These are phyloP conservation scores for Phialophora verrucosa DNA, from an alignment of 2,329 filamentous ascomycete species.

Conservation along the genomic window DNA sequence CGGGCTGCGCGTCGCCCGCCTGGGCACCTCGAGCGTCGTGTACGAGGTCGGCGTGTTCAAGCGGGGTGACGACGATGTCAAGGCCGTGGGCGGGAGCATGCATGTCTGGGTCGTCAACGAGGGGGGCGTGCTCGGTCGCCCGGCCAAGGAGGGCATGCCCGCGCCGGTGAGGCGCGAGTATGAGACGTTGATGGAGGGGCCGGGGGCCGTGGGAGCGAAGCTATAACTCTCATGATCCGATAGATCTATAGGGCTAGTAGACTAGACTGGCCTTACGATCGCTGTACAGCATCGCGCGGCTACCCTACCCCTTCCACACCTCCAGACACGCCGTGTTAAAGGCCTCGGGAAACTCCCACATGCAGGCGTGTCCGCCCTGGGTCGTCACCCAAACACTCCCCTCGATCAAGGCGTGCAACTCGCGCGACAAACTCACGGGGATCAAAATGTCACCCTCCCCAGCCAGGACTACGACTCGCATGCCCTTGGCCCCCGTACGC, in stretches of 20 bases:
- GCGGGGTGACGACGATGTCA: conserved; percentile 73
- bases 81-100: conserved; percentile 82
- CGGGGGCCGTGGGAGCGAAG: background rate
- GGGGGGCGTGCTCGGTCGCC: conserved; percentile 54
- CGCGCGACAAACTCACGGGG: conserved; percentile 20
- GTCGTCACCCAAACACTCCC: conserved; percentile 16
- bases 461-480: conserved; percentile 19
- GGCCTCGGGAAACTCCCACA: conserved; percentile 26
- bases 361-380: conserved; percentile 26
- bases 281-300: background rate
- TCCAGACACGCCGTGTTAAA: conserved; percentile 24
- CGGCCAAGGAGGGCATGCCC: conserved; percentile 70
- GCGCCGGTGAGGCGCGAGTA: conserved; percentile 25
- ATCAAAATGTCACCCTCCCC: conserved; percentile 28
- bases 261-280: background rate
- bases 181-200: conserved; percentile 23
- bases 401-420: conserved; percentile 21
- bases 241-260: no score
- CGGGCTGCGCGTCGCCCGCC: conserved; percentile 78
- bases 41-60: conserved; percentile 91
- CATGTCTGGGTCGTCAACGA: conserved; percentile 86
- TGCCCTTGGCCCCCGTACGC: background rate
- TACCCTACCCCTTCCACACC: conserved; percentile 12
- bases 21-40: conserved; percentile 83
- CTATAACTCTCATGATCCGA: background rate